Conservation (phyloP, 345 rosid genomes). For the Sonneratia caseolaris region DNA sequence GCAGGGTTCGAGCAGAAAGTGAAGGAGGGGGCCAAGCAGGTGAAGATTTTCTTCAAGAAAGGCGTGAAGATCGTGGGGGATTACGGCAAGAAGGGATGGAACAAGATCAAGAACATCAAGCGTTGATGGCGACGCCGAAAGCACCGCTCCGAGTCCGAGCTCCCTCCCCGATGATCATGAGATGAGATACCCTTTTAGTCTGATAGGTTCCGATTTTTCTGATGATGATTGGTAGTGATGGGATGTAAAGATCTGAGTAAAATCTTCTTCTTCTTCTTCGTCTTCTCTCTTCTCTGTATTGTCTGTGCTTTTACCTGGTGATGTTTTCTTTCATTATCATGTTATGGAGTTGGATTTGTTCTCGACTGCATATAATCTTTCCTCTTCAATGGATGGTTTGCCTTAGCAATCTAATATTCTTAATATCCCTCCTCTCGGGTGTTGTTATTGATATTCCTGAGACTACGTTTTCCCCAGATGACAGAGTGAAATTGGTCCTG, state of each 20-base stretch:
- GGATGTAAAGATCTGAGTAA: background rate
- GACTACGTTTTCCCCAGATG: too few relatives aligned
- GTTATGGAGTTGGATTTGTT: background rate
- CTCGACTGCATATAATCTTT: background rate
- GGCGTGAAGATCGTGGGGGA: conserved; percentile 65
- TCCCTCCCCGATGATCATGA: too few relatives aligned
- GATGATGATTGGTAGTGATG: background rate
- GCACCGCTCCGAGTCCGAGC: too few relatives aligned
- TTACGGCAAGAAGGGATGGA: conserved; percentile 87
- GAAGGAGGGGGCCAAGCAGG: conserved; percentile 65
- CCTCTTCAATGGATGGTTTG: too few relatives aligned
- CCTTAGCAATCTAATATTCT: too few relatives aligned
- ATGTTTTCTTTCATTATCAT: background rate
- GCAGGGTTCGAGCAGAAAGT: conserved; percentile 71
- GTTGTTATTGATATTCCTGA: too few relatives aligned
- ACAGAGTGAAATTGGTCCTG: too few relatives aligned
- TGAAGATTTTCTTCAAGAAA: conserved; percentile 49
- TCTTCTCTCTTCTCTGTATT: background rate
- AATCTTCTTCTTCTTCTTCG: background rate
- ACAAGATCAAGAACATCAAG: conserved; percentile 63
- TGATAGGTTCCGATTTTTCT: too few relatives aligned
- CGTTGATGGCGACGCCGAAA: conserved; percentile 21
- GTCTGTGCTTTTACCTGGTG: background rate
- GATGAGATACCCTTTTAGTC: too few relatives aligned
- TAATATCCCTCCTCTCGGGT: too few relatives aligned